phyloP scores from a whole-genome alignment of 192 early-diverging fungal genomes.

The Coemansia sp. region DNA sequence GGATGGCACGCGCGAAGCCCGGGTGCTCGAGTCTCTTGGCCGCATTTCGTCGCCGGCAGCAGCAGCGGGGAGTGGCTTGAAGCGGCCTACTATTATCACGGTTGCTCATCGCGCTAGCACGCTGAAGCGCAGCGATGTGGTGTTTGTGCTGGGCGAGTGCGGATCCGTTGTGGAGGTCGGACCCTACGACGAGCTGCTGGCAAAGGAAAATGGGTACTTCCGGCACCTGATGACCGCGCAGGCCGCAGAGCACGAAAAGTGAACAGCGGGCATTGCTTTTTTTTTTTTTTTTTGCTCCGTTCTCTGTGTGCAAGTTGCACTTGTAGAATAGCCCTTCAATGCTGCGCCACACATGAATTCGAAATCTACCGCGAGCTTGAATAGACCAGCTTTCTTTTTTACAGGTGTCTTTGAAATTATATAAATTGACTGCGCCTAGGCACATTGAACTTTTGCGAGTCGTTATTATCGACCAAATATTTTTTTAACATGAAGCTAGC shows the following conservation, averaged over 20 bases:
- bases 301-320: not conserved
- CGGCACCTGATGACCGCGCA: constrained; percentile 48
- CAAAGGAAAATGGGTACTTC: constrained; percentile 56
- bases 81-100: constrained; percentile 68
- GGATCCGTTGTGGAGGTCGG: constrained; percentile 69
- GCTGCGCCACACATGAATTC: not conserved
- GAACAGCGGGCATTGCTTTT: not conserved
- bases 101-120: constrained; percentile 78
- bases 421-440: not conserved
- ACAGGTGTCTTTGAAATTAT: too few relatives aligned
- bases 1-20: constrained; percentile 65
- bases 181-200: constrained; percentile 63
- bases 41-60: constrained; percentile 11
- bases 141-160: constrained; percentile 60
- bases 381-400: not conserved
- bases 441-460: not conserved
- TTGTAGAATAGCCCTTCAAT: not conserved
- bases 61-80: not conserved
- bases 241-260: constrained; percentile 28
- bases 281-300: not conserved
- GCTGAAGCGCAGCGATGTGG: constrained; percentile 71
- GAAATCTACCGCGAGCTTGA: not conserved
- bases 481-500: constrained; percentile 21
- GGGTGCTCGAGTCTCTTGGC: constrained; percentile 67
- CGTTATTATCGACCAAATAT: not conserved